Evolutionary conservation across 257 asterid species (phyloP), one percentile per base, ranked within the genome.

Genomic region (Penstemon barbatus): DNA sequence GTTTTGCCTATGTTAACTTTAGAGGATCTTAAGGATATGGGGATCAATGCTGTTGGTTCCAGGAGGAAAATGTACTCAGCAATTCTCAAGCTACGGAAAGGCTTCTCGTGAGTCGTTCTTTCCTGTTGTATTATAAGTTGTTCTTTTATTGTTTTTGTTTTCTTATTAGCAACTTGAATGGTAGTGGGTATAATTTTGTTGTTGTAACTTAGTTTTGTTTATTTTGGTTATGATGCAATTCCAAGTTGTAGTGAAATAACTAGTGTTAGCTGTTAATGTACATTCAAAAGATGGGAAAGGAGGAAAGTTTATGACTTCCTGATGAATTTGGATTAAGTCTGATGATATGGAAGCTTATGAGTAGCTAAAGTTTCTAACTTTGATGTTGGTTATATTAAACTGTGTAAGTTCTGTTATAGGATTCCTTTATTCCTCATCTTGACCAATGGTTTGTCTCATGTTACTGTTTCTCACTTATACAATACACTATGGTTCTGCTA

Each of bases 21-120:
- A 79, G 98, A 92, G 80, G 98, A 89, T 84, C 94, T 92, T 15
- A 92, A 89, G 78, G 98, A 89, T 74, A 92, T 92, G 98, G 97
- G 97, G 50, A 83, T 92, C 48, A 92, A 78, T 71, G 96, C 97
- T 0, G 97, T 92, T 48, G 97, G 98, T 39, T 89, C 97, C 15
- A 71, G 97, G 74, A 78, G 97, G 83, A 92, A 92, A 76, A 87
- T 92, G 92, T 86, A 80, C 70, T 63, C 85, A 7, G 83, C 95
- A 8, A 82, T 92, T 63, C 84, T 85, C 65, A 88, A 88, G 81
- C 87, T 86, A 56, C 82, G 79, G 18, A 87, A 85, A 77, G 84
- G 91, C n/a, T 83, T 91, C 66, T 85, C 90, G 70, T 87, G 87
- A 86, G 78, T 81, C 65, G 36, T 55, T 60, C 6, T 13, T 52